These are phyloP conservation scores for Paracoccidioides lutzii DNA, from an alignment of 2,329 filamentous ascomycete genomes.

Conservation along the genomic window DNA sequence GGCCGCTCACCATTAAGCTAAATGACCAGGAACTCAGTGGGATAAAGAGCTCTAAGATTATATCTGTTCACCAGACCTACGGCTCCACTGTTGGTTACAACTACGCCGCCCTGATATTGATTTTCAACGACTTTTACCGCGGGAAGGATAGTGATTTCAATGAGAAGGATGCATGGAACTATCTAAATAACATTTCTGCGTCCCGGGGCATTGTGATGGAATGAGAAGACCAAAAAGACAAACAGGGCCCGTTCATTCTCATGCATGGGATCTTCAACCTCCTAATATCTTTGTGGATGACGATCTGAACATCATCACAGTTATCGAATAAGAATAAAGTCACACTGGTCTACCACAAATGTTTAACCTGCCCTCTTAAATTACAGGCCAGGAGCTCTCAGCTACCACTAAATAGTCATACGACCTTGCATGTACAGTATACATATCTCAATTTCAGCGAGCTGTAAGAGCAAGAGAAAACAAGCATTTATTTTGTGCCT, in stretches of 20 bases:
- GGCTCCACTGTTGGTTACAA: conserved; percentile 6
- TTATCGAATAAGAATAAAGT: too few species aligned
- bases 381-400: too few species aligned
- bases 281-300: not conserved
- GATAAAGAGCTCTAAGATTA: not conserved
- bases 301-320: too few species aligned
- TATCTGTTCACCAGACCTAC: conserved; percentile 5
- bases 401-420: too few species aligned
- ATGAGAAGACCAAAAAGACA: conserved; percentile 5
- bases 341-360: too few species aligned
- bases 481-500: too few species aligned
- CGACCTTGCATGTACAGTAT: too few species aligned
- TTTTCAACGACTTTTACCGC: conserved; percentile 6
- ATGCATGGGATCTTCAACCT: conserved; percentile 10
- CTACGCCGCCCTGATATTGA: conserved; percentile 2
- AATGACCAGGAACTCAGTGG: conserved; percentile 1
- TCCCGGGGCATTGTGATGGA: conserved; percentile 7
- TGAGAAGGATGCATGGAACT: conserved; percentile 7
- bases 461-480: too few species aligned
- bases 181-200: conserved; percentile 6
- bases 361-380: too few species aligned
- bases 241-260: conserved; percentile 8
- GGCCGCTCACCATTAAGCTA: not conserved
- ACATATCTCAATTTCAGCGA: too few species aligned
- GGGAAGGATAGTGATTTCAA: conserved; percentile 1